Conservation (phyloP, 345 rosid genomes). For the Gynandropsis gynandra region DNA sequence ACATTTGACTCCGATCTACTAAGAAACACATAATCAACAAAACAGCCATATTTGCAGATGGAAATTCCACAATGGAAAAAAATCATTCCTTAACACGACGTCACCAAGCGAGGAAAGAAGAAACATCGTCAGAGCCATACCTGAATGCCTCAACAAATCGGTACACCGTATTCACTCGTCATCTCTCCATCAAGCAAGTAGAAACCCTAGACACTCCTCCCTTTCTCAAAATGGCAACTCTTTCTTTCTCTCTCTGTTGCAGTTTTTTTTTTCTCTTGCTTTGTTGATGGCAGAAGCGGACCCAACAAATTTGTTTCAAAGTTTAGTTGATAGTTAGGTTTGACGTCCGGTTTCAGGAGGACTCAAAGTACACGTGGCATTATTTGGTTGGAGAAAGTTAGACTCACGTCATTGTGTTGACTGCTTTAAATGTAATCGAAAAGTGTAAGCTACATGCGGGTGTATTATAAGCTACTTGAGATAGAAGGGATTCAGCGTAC, state of each 20-base stretch:
- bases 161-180: conserved; percentile 2
- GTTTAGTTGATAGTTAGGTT: conserved; percentile 43
- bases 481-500: conserved; percentile 2
- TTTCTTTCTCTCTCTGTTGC: neutral
- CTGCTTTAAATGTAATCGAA: conserved; percentile 19
- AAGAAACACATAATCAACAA: conserved; percentile 10
- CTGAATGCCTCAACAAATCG: conserved; percentile 9
- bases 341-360: conserved; percentile 34
- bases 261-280: neutral
- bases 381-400: conserved; percentile 24
- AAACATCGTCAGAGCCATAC: conserved; percentile 18
- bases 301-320: conserved; percentile 29
- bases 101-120: conserved; percentile 1
- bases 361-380: conserved; percentile 31
- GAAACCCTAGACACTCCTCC: conserved; percentile 22
- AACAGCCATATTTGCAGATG: too few relatives aligned
- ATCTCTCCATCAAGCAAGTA: conserved; percentile 5
- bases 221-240: conserved; percentile 19
- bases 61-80: too few relatives aligned
- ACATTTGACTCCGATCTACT: conserved; percentile 4
- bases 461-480: neutral
- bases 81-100: too few relatives aligned
- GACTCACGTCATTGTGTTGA: conserved; percentile 41
- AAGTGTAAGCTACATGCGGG: conserved; percentile 1
- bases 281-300: conserved; percentile 26